A percentile compares a stretch with the other conserved stretches of the same genome.
phyloP scores from a whole-genome alignment of 768 basidiomycete genomes.

The Boletus rufocinnamomeus region DNA sequence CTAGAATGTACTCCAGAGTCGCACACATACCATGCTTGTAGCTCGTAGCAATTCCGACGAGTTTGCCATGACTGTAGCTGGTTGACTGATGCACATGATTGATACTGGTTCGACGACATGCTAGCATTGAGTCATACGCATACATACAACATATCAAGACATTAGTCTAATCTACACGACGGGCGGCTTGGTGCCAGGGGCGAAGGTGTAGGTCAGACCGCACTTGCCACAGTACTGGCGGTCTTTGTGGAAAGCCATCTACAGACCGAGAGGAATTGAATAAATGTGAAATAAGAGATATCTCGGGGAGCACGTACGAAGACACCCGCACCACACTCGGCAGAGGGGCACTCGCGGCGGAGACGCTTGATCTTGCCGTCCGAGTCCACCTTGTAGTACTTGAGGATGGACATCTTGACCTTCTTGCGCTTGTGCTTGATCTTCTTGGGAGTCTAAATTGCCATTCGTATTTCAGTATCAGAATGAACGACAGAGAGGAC shows the following conservation, averaged over 20 bases:
- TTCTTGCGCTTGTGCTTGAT: slow-evolving; percentile 99
- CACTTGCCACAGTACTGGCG: slow-evolving; percentile 98
- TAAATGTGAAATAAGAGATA: neutral
- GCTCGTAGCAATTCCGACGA: neutral
- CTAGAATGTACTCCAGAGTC: neutral
- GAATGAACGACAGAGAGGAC: neutral
- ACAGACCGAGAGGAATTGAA: slow-evolving; percentile 22
- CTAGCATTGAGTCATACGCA: slow-evolving; percentile 14
- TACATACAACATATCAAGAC: slow-evolving; percentile 15
- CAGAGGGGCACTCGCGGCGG: slow-evolving; percentile 90
- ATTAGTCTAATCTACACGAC: slow-evolving; percentile 47
- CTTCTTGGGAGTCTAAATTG: slow-evolving; percentile 88
- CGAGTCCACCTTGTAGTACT: slow-evolving; percentile 99
- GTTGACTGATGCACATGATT: neutral
- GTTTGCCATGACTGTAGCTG: neutral
- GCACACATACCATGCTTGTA: neutral
- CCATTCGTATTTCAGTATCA: slow-evolving; percentile 6
- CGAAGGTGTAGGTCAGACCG: slow-evolving; percentile 84
- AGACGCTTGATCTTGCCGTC: slow-evolving; percentile 99
- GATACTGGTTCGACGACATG: neutral
- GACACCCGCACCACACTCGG: slow-evolving; percentile 83
- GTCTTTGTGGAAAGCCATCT: slow-evolving; percentile 99
- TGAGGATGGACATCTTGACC: slow-evolving; percentile 99
- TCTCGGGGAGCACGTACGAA: slow-evolving; percentile 55
- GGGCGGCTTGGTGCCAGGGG: slow-evolving; percentile 78